Conservation (phyloP, 2,329 filamentous ascomycete genomes). For the Trichoderma hamatum region DNA sequence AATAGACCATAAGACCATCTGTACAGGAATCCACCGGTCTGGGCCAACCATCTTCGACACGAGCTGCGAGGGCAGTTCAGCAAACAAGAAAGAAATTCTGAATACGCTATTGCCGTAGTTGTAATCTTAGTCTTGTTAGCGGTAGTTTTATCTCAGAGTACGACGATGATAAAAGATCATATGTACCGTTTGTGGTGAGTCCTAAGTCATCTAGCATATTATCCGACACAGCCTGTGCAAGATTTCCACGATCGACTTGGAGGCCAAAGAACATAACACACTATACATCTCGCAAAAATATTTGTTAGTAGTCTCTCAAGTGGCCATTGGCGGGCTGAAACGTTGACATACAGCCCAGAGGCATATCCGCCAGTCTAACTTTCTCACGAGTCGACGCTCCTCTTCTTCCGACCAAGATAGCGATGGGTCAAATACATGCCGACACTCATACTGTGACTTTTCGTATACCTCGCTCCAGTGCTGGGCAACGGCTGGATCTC, state of each 20-base stretch:
- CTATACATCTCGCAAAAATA: neutral
- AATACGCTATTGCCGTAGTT: constrained; percentile 17
- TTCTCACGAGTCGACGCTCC: constrained; percentile 4
- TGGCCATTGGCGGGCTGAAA: neutral
- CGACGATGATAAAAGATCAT: neutral
- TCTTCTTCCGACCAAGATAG: constrained; percentile 13
- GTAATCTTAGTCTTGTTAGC: neutral
- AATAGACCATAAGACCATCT: constrained; percentile 19
- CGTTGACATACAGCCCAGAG: constrained; percentile 5
- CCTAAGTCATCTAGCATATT: constrained; percentile 18
- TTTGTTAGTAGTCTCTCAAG: neutral
- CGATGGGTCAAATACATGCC: constrained; percentile 13
- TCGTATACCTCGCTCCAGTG: constrained; percentile 18
- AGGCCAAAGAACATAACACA: constrained; percentile 22
- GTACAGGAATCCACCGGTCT: constrained; percentile 16
- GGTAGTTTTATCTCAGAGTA: neutral
- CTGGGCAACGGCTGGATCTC: neutral
- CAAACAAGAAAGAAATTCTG: constrained; percentile 5
- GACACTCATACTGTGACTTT: constrained; percentile 17
- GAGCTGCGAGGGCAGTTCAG: constrained; percentile 17
- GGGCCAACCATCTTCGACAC: constrained; percentile 20
- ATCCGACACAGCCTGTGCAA: constrained; percentile 17
- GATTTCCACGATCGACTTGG: constrained; percentile 16
- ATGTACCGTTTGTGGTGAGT: constrained; percentile 10
- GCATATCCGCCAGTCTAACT: constrained; percentile 9